These are phyloP conservation scores for Gracilariopsis chorda DNA, from an alignment of 23 red algal genomes.

Conservation along the genomic window DNA sequence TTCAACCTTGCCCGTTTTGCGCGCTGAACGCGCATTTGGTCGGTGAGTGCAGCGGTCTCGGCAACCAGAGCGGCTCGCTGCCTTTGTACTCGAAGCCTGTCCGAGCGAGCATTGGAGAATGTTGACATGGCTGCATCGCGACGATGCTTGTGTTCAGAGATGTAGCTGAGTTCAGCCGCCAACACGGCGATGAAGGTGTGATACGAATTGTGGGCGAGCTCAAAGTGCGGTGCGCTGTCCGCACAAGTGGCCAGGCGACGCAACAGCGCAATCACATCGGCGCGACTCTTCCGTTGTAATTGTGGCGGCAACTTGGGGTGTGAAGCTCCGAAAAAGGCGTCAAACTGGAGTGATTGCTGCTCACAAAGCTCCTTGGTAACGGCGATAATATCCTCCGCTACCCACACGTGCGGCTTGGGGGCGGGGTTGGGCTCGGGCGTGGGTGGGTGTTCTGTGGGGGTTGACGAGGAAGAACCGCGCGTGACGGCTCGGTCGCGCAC, in stretches of 20 bases:
- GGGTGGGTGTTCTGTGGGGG: neutral
- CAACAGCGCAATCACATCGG: conserved; percentile 1
- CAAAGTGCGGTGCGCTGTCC: neutral
- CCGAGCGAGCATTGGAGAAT: neutral
- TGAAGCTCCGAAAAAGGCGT: neutral
- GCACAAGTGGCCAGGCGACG: neutral
- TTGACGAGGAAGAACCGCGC: neutral
- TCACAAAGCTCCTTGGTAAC: neutral
- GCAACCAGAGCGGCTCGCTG: neutral
- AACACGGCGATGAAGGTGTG: neutral
- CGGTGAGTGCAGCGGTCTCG: neutral
- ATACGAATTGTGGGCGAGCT: neutral
- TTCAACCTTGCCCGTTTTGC: neutral
- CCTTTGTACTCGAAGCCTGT: neutral
- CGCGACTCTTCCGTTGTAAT: neutral
- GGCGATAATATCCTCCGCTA: neutral
- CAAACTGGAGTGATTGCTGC: neutral
- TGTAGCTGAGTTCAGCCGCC: neutral
- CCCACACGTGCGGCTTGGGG: neutral
- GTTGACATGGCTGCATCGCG: neutral
- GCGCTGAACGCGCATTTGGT: neutral
- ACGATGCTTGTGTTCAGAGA: neutral
- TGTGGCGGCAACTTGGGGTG: conserved; percentile 6
- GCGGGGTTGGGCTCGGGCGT: neutral
- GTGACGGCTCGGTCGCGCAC: neutral